Percentiles rank a stretch among this genome's conserved stretches.
Conservation (phyloP, 768 basidiomycete genomes). For the Amanita pallidorosea region DNA sequence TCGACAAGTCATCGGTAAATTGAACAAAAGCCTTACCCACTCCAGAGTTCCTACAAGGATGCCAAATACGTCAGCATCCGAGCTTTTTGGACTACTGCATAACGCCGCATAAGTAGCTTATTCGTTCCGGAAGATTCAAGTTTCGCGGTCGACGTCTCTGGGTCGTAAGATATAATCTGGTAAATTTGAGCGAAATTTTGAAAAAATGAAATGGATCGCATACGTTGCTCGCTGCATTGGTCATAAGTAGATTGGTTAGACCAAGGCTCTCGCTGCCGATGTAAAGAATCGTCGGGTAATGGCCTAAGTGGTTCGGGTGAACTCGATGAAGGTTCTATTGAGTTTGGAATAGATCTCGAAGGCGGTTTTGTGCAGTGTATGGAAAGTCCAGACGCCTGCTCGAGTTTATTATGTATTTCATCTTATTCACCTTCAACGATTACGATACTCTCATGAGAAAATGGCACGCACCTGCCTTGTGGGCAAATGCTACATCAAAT, state of each 20-base stretch:
- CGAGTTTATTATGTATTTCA: constrained; percentile 18
- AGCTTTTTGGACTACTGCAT: constrained; percentile 78
- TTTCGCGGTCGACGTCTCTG: constrained; percentile 30
- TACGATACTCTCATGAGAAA: background rate
- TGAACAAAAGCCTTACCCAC: constrained; percentile 42
- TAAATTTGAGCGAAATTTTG: background rate
- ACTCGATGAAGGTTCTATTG: background rate
- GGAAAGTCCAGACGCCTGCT: constrained; percentile 13
- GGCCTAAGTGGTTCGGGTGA: constrained; percentile 5
- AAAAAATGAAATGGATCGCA: constrained; percentile 9
- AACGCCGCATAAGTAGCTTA: constrained; percentile 80
- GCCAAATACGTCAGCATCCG: constrained; percentile 91
- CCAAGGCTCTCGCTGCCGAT: constrained; percentile 75
- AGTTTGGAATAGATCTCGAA: constrained; percentile 9
- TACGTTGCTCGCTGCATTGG: constrained; percentile 57
- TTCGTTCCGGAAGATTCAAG: constrained; percentile 67
- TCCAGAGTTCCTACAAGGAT: constrained; percentile 89
- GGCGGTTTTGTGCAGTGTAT: constrained; percentile 28
- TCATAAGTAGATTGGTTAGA: constrained; percentile 81
- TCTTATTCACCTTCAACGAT: background rate
- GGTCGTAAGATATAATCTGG: constrained; percentile 75
- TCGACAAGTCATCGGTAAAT: background rate
- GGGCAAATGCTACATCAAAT: constrained; percentile 72
- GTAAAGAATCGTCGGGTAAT: constrained; percentile 28
- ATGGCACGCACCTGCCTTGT: constrained; percentile 41